A percentile compares a stretch with the other conserved stretches of the same genome.
These are phyloP conservation scores for Verticillium alfalfae DNA, from an alignment of 2,329 filamentous ascomycete species.

Conservation along the genomic window DNA sequence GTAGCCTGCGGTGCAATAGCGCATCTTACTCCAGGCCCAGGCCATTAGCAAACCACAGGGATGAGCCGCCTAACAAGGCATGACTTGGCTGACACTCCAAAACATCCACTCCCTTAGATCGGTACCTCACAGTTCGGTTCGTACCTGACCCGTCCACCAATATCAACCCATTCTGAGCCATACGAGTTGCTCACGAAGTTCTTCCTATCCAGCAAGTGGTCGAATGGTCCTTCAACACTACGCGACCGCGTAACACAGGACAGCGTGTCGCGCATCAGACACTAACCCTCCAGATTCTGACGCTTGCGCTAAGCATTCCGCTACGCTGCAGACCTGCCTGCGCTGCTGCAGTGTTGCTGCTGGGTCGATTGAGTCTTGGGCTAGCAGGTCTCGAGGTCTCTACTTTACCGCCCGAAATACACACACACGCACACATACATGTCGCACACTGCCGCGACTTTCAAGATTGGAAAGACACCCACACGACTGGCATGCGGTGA, in stretches of 20 bases:
- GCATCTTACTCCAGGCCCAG: not conserved
- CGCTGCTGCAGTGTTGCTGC: not conserved
- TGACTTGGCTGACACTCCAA: not conserved
- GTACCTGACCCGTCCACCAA: not conserved
- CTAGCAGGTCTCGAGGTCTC: not conserved
- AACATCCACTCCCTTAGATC: not conserved
- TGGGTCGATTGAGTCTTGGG: not conserved
- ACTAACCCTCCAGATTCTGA: not conserved
- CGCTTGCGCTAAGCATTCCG: not conserved
- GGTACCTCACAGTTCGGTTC: not conserved
- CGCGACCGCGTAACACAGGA: not conserved
- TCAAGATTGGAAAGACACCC: not conserved
- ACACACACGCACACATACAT: not conserved
- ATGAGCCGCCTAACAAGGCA: not conserved
- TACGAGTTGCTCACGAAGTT: not conserved
- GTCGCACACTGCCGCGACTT: not conserved
- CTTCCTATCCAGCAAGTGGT: not conserved
- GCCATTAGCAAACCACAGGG: not conserved
- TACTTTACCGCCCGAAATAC: not conserved
- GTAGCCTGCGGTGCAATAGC: not conserved
- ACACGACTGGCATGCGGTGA: constrained; percentile 6
- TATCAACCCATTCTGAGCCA: not conserved
- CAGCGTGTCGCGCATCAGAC: not conserved
- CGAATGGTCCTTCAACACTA: not conserved
- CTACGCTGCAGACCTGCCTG: not conserved